Percentiles rank a stretch among this genome's conserved stretches.
phyloP scores from a whole-genome alignment of 2,329 filamentous ascomycete species.

The Aspergillus awamori region DNA sequence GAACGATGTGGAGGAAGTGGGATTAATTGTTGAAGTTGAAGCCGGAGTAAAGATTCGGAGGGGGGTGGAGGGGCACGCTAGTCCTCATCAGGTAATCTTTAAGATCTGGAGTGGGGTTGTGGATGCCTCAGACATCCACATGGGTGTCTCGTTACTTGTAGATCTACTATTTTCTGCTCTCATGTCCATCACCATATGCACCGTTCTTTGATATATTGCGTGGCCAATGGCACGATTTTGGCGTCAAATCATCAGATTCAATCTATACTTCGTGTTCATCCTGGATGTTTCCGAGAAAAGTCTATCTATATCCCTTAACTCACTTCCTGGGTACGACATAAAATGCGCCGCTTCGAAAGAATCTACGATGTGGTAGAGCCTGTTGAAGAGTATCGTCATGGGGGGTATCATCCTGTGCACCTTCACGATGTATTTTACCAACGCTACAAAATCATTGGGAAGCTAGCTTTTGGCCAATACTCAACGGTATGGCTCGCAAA shows the following conservation, averaged over 20 bases:
- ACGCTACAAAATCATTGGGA: conserved; percentile 25
- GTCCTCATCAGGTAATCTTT: conserved; percentile 16
- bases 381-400: conserved; percentile 29
- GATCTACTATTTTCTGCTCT: conserved; percentile 32
- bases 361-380: conserved; percentile 28
- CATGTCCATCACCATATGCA: too few species aligned
- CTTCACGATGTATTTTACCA: conserved; percentile 27
- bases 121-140: background rate
- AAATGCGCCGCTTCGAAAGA: conserved; percentile 24
- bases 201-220: too few species aligned
- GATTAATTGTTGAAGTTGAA: background rate
- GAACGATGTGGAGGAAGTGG: background rate
- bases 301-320: too few species aligned
- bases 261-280: too few species aligned
- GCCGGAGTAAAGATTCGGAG: conserved; percentile 7
- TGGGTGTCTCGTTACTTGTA: conserved; percentile 27
- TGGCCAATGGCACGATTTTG: too few species aligned
- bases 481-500: conserved; percentile 31
- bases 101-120: background rate
- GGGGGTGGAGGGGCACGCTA: conserved; percentile 12
- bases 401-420: conserved; percentile 32
- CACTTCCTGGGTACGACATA: too few species aligned
- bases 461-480: conserved; percentile 24
- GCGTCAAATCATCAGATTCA: too few species aligned
- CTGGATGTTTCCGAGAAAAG: too few species aligned